Base-by-base conservation (phyloP, 495 filamentous ascomycete species). In the Bombardia bombarda region DNA sequence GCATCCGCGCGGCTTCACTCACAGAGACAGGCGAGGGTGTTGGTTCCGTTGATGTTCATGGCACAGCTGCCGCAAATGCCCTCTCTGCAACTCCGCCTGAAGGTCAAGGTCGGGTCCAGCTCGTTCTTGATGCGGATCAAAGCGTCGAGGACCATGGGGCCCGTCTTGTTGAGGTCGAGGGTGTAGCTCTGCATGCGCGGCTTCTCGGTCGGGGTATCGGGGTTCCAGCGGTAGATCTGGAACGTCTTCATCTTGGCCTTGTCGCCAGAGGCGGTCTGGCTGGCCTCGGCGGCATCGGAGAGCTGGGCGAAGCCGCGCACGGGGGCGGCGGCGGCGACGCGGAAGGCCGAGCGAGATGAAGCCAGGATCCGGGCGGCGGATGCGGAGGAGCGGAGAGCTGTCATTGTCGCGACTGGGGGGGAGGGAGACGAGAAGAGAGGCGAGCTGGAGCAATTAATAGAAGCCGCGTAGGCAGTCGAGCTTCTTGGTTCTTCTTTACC, bases 121-220 rank as follows among this genome's bases (percentile, higher is more conserved):
- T 98, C 92, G 68, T 98, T 98, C 87, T 98, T 98, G 72, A 98
- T 92, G 50, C 90, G 72, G 61, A 98, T 93, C 53, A 98, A 69
- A 38, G 92, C 92, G 65, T 98, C 92, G 51, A 98, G 72, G 63
- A 97, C 78, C 92, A 98, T 98, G 50, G 92, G 92, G 7, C 92
- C 92, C 35, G 92, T 98, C 82, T 95, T 94, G 72, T 96, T 96
- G 49, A 98, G 69, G 57, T 98, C 92, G 49, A 98, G 70, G 16
- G 86, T 82, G 68, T 96, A 98, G 47, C 72, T 77, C 75, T 96
- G 87, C 90, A 98, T 95, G 62, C 70, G 76, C 30, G 92, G 90
- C 79, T 98, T 98, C 70, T 83, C 77, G 60, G 77, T 75, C 22
- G 92, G 92, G 46, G 77, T 70, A 61, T 97, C 92, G 31, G 92